Evolutionary conservation across 192 early-diverging fungal genomes (phyloP), one percentile per base, ranked within the genome.

Genomic region (Coemansia sp.): DNA sequence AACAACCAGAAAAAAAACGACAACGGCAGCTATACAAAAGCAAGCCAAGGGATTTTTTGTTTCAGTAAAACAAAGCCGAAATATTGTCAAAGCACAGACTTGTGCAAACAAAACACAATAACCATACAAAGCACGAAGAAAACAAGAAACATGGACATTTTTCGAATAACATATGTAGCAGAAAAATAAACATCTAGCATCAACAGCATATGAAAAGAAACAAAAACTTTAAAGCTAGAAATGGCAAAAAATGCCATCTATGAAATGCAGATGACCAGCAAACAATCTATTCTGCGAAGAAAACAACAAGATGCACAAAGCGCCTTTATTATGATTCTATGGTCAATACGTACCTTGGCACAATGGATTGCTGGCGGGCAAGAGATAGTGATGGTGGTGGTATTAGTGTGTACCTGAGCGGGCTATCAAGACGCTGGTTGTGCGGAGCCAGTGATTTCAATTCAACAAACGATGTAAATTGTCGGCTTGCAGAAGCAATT

Each of bases 301-400:
- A 36, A 36, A 36, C 5, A 4, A 36, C n/a, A 36, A 36, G 34
- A 36, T 6, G 8, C 4, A 36, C 5, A 36, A 36, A 36, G 31
- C 52, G 52, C 52, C 52, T 30, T 55, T 55, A 55, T 55, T 45
- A 45, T 45, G 16, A 45, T 45, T 45, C 12, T 45, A 25, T 55
- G 52, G 25, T 16, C 28, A 30, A 55, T 55, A 55, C 52, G 28
- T 55, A 55, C 52, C 52, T 28, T 28, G 28, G 31, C 5, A 55
- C 52, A 55, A 55, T 30, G 10, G 30, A 2, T 4, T 25, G 22
- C 22, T 30, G 30, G 25, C 12, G 16, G 42, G 42, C 3, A 45
- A 45, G 42, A 45, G 42, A 45, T 45, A 45, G 42, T 45, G 42
- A 45, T 45, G 2, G 12, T 11, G 12, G 5, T 45, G n/a, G n/a